Base-by-base conservation (phyloP, 345 rosid species). In the Melaleuca quinquenervia region DNA sequence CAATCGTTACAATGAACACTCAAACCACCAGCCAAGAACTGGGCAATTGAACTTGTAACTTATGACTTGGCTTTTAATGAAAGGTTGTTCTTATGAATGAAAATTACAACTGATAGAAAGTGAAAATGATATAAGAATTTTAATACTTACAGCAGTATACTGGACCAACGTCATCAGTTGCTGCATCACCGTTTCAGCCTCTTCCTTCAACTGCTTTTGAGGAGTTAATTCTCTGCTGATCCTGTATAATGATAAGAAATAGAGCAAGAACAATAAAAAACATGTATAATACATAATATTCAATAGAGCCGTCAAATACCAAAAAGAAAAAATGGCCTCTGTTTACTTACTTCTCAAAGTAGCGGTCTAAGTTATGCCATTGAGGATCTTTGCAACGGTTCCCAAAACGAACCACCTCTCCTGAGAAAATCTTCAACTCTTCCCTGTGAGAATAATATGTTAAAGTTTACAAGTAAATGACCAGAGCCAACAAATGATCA, bases 331-430 rank as follows among this genome's bases (percentile, higher is more conserved):
- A 11, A 32, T n/a, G 64, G 55, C 45, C 82, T 60, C 29, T 1
- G 50, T 44, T 51, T 50, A 82, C 44, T 89, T 92, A 96, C 99
- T 94, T 95, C 50, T 95, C 95, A 86, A 96, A 96, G 88, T 95
- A 96, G 51, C 98, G 98, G 60, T 94, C 96, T 87, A 96, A 86
- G 89, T 91, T 95, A 90, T 95, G 99, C 99, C 99, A 96, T 64
- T 96, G 98, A 85, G 95, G 93, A 92, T 96, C 99, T 94, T 95
- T 96, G 82, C 95, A 94, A 49, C 95, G 93, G 92, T 96, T 95
- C 86, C 99, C 99, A 88, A 96, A 96, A 83, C 99, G 98, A 86
- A 96, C 94, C 55, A 96, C 98, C 92, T 96, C 99, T 86, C 96
- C 93, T 1, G 94, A 91, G 88, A 96, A 96, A 87, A 93, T 90